Conservation (phyloP, 768 basidiomycete genomes). For the Mycena albidolilacea region DNA sequence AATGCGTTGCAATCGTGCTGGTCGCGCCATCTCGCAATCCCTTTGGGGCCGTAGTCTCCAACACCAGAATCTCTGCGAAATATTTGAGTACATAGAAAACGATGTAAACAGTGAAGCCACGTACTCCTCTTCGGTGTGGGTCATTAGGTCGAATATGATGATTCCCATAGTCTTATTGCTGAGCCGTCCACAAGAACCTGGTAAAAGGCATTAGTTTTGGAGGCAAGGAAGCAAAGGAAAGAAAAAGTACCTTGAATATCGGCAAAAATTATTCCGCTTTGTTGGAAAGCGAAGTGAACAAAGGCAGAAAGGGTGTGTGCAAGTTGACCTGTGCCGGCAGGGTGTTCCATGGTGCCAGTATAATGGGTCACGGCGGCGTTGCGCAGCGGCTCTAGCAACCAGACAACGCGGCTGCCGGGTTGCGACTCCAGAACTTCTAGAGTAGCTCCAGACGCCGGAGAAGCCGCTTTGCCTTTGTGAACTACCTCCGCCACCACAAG, state of each 20-base stretch:
- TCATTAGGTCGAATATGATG: slow-evolving; percentile 23
- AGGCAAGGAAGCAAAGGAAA: neutral
- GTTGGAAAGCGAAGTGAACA: slow-evolving; percentile 2
- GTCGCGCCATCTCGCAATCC: slow-evolving; percentile 16
- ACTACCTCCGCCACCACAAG: slow-evolving; percentile 11
- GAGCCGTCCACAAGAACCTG: slow-evolving; percentile 18
- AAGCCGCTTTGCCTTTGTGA: neutral
- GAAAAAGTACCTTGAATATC: neutral
- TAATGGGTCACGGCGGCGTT: slow-evolving; percentile 14
- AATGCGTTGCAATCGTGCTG: slow-evolving; percentile 24
- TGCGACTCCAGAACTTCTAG: slow-evolving; percentile 7
- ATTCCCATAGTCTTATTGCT: slow-evolving; percentile 24
- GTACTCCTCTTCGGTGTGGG: slow-evolving; percentile 18
- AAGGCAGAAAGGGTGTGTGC: slow-evolving; percentile 11
- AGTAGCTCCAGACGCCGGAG: slow-evolving; percentile 13
- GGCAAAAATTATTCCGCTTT: neutral
- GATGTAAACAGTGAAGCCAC: neutral
- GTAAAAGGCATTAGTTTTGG: neutral
- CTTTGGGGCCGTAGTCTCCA: slow-evolving; percentile 13
- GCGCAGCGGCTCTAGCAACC: slow-evolving; percentile 21
- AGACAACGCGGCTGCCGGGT: neutral
- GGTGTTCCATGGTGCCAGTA: slow-evolving; percentile 10
- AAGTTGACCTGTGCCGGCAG: slow-evolving; percentile 11
- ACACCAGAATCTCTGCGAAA: slow-evolving; percentile 20
- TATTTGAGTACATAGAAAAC: neutral